Base-by-base conservation (phyloP, 768 basidiomycete genomes). In the Tricholomella constricta region DNA sequence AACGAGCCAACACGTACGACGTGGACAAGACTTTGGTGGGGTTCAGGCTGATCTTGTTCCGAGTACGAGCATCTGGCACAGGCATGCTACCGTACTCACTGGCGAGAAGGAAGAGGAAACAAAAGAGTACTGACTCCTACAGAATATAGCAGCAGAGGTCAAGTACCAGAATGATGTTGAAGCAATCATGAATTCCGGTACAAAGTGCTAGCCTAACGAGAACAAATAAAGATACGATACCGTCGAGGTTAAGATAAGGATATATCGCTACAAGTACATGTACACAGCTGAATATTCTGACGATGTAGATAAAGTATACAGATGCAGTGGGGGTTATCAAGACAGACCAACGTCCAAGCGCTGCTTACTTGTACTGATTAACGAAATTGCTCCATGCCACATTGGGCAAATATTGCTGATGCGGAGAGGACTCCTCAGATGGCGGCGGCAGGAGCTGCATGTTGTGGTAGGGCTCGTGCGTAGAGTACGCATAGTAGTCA, bases 21-120 rank as follows among this genome's bases (percentile, higher is more conserved):
- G 72, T 76, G 7, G 81, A 74, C 41, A 83, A 63, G n/a, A 83
- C 72, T 60, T 71, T 79, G 22, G 77, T 71, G 46, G 83, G 81
- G 58, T 77, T 82, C 62, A 86, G 65, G 60, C 80, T 81, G 45
- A 86, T 84, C 73, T 81, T 86, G 61, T 73, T 81, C 59, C 85
- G 78, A 52, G 82, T 84, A 65, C 80, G 78, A 58, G 84, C 84
- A 80, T 86, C 84, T 65, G 83, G 84, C 50, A 71, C 80, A 69
- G 83, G 77, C 84, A 85, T 84, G 58, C 68, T 72, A 58, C 59
- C 46, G 54, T 58, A 48, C 49, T 52, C 51, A 20, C 53, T 36
- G 31, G 40, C 34, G 17, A 26, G 10, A n/a, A 36, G 45, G 36
- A 45, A 36, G 23, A 52, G 23, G 20, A 49, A 53, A 51, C 42